A percentile compares a stretch with the other conserved stretches of the same genome.
Evolutionary conservation across 1,139 yeast species (phyloP).

Genomic region (Geotrichum citri-aurantii): DNA sequence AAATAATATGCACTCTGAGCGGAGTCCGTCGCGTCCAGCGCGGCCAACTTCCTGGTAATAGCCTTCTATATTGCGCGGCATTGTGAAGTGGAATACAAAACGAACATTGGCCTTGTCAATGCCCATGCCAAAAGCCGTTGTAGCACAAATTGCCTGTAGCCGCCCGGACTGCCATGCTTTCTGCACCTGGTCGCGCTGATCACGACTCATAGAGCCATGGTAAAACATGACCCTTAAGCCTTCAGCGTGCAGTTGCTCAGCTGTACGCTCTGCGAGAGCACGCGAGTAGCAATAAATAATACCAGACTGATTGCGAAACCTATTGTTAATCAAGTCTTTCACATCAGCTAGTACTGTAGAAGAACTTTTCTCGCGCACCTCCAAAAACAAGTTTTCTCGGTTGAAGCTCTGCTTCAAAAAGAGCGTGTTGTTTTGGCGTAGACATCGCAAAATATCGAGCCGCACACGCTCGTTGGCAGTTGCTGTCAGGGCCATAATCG

Average conservation of each 20-base stretch:
- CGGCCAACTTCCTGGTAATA: conserved; percentile 98
- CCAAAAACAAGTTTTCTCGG: conserved; percentile 77
- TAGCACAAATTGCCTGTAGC: conserved; percentile 82
- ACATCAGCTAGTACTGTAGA: conserved; percentile 50
- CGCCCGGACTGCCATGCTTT: conserved; percentile 71
- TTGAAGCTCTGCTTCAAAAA: conserved; percentile 72
- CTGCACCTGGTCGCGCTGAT: conserved; percentile 66
- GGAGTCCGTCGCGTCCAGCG: conserved; percentile 92
- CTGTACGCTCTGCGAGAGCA: conserved; percentile 77
- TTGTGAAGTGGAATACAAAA: conserved; percentile 80
- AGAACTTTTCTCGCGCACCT: conserved; percentile 59
- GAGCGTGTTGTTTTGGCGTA: conserved; percentile 42
- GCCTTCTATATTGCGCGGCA: conserved; percentile 89
- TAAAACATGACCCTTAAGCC: conserved; percentile 72
- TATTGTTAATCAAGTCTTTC: conserved; percentile 47
- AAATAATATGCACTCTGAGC: conserved; percentile 75
- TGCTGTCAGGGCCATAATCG: conserved; percentile 95
- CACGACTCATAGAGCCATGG: conserved; percentile 90
- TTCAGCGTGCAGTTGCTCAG: conserved; percentile 50
- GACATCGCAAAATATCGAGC: conserved; percentile 56
- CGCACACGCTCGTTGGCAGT: conserved; percentile 93
- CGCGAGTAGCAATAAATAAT: conserved; percentile 92
- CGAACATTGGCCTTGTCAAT: conserved; percentile 95
- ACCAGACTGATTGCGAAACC: conserved; percentile 63
- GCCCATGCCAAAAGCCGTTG: conserved; percentile 98